Conservation (phyloP, 176 grass and related monocot species). For the Avena eriantha region DNA sequence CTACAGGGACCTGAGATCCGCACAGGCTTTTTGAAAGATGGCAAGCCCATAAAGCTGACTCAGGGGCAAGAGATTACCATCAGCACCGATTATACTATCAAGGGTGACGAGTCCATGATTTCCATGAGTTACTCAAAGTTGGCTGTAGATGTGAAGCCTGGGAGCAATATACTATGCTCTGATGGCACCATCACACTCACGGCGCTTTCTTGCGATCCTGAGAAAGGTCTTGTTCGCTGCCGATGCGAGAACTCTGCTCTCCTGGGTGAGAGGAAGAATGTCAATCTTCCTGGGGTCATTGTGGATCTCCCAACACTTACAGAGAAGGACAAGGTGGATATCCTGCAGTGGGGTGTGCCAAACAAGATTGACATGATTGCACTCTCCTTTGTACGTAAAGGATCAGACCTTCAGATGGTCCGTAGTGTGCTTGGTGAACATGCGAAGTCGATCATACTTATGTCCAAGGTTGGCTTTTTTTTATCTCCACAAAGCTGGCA, state of each 20-base stretch:
- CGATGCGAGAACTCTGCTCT: constrained; percentile 75
- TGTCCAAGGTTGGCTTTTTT: constrained; percentile 72
- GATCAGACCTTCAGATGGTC: constrained; percentile 81
- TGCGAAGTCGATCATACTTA: constrained; percentile 75
- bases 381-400: constrained; percentile 81
- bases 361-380: constrained; percentile 95
- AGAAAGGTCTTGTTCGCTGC: constrained; percentile 59
- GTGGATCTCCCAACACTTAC: constrained; percentile 85
- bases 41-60: constrained; percentile 62
- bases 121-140: constrained; percentile 89
- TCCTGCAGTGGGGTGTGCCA: constrained; percentile 73
- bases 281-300: constrained; percentile 82
- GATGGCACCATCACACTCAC: constrained; percentile 83
- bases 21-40: constrained; percentile 76
- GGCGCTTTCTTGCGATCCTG: constrained; percentile 70
- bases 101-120: constrained; percentile 73
- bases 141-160: constrained; percentile 62
- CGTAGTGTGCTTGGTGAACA: constrained; percentile 70
- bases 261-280: constrained; percentile 83
- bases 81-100: constrained; percentile 64
- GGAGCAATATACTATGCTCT: constrained; percentile 69
- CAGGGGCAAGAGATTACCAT: constrained; percentile 74
- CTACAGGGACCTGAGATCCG: constrained; percentile 84
- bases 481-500: background rate
- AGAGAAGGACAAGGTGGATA: constrained; percentile 94